phyloP scores from a whole-genome alignment of 345 rosid genomes.

The Eutrema japonicum region DNA sequence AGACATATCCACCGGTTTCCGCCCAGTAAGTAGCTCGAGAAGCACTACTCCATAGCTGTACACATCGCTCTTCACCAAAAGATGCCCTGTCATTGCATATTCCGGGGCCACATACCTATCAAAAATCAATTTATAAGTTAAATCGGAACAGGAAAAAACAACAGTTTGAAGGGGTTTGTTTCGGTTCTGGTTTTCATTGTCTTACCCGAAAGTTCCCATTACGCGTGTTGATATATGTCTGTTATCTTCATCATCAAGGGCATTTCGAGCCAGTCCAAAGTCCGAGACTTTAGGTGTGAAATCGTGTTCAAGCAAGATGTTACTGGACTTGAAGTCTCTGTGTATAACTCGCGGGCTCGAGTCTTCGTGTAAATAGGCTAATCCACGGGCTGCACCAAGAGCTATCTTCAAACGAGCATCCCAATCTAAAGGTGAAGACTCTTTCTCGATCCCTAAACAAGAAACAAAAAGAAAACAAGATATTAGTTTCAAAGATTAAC shows the following conservation, averaged over 20 bases:
- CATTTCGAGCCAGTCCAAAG: constrained; percentile 94
- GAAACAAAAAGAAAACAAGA: constrained; percentile 14
- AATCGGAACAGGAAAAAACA: constrained; percentile 4
- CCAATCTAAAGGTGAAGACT: constrained; percentile 82
- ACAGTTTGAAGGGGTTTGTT: neutral
- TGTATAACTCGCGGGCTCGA: constrained; percentile 96
- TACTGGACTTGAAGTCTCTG: constrained; percentile 96
- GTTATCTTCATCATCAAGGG: constrained; percentile 81
- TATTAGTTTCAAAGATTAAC: neutral
- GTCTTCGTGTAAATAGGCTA: constrained; percentile 96
- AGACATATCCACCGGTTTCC: constrained; percentile 92
- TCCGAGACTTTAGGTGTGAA: constrained; percentile 94
- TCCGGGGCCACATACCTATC: constrained; percentile 93
- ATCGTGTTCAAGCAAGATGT: constrained; percentile 89
- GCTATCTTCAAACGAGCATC: constrained; percentile 90
- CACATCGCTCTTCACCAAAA: constrained; percentile 96
- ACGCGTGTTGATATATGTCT: constrained; percentile 93
- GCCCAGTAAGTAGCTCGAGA: constrained; percentile 87
- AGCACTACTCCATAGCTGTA: constrained; percentile 99
- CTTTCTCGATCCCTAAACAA: constrained; percentile 69
- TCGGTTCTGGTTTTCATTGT: neutral
- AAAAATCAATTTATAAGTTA: constrained; percentile 14
- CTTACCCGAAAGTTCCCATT: constrained; percentile 98
- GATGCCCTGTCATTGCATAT: constrained; percentile 99
- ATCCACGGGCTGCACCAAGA: constrained; percentile 94